A percentile compares a stretch with the other conserved stretches of the same genome.
phyloP scores from a whole-genome alignment of 139 green algal genomes.

The Nannochloris sp. region DNA sequence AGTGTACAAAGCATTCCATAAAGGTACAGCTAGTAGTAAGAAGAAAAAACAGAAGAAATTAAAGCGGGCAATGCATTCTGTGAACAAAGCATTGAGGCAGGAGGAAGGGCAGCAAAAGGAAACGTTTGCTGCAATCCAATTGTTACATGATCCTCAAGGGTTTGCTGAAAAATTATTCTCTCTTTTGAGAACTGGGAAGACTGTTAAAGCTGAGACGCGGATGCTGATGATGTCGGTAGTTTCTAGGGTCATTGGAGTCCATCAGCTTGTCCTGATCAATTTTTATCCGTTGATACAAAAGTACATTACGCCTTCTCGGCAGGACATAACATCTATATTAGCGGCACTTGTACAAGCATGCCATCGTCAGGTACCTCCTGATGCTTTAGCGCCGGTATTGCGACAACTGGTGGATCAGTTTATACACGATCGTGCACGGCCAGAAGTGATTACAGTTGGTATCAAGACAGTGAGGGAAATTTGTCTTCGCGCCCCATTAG shows the following conservation, averaged over 20 bases:
- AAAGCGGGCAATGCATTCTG: slow-evolving; percentile 65
- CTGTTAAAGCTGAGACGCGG: slow-evolving; percentile 72
- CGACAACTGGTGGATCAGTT: slow-evolving; percentile 92
- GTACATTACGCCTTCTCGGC: slow-evolving; percentile 67
- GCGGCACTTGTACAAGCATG: slow-evolving; percentile 56
- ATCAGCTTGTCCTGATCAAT: slow-evolving; percentile 89
- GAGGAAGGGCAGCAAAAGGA: slow-evolving; percentile 28
- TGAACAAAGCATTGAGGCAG: slow-evolving; percentile 59
- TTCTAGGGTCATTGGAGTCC: slow-evolving; percentile 74
- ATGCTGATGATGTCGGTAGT: slow-evolving; percentile 60
- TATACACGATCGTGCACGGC: slow-evolving; percentile 78
- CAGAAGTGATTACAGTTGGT: slow-evolving; percentile 75
- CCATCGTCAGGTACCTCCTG: slow-evolving; percentile 89
- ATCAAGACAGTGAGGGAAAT: slow-evolving; percentile 89
- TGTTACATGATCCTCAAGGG: slow-evolving; percentile 90
- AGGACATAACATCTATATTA: slow-evolving; percentile 79
- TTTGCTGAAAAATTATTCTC: slow-evolving; percentile 88
- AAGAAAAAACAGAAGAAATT: slow-evolving; percentile 92
- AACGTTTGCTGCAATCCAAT: slow-evolving; percentile 87
- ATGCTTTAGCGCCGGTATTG: slow-evolving; percentile 78
- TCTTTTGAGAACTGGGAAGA: slow-evolving; percentile 45
- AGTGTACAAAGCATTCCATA: slow-evolving; percentile 77
- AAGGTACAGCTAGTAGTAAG: slow-evolving; percentile 78
- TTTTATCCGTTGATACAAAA: slow-evolving; percentile 92
- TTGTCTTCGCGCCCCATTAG: slow-evolving; percentile 67